phyloP scores from a whole-genome alignment of 2,329 filamentous ascomycete genomes.

The Fragosphaeria purpurea region DNA sequence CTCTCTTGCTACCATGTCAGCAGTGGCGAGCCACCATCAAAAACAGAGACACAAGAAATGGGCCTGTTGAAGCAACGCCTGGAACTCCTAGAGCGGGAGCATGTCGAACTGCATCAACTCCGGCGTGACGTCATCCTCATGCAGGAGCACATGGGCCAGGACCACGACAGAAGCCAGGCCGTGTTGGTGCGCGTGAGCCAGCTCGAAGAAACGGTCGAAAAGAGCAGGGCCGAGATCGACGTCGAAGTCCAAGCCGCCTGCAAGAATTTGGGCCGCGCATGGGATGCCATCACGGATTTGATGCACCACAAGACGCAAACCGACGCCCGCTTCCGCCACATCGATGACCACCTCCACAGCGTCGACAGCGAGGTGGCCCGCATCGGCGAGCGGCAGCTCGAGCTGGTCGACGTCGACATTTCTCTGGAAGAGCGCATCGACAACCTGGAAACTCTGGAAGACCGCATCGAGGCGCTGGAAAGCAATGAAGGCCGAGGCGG shows the following conservation, averaged over 20 bases:
- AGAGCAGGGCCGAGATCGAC: slow-evolving; percentile 38
- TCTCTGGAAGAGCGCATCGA: slow-evolving; percentile 46
- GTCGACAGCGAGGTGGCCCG: slow-evolving; percentile 33
- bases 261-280: slow-evolving; percentile 43
- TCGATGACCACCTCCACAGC: slow-evolving; percentile 30
- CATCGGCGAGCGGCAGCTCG: slow-evolving; percentile 37
- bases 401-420: slow-evolving; percentile 40
- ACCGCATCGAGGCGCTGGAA: slow-evolving; percentile 22
- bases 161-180: slow-evolving; percentile 25
- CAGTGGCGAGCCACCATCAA: slow-evolving; percentile 30
- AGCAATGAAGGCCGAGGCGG: background rate
- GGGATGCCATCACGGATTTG: slow-evolving; percentile 39
- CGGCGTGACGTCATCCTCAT: slow-evolving; percentile 20
- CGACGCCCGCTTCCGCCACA: slow-evolving; percentile 27
- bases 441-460: slow-evolving; percentile 27
- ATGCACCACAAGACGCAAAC: slow-evolving; percentile 27
- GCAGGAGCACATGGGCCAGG: slow-evolving; percentile 15
- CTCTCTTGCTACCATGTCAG: slow-evolving; percentile 49
- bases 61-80: slow-evolving; percentile 38
- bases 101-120: slow-evolving; percentile 18
- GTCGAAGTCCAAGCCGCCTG: slow-evolving; percentile 46
- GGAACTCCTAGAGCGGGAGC: slow-evolving; percentile 32
- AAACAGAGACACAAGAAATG: slow-evolving; percentile 33
- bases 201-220: slow-evolving; percentile 45
- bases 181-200: slow-evolving; percentile 35